Percentiles rank a stretch among this genome's conserved stretches.
Evolutionary conservation across 805 yeast genomes (phyloP).

Genomic region (Yarrowia hollandica): DNA sequence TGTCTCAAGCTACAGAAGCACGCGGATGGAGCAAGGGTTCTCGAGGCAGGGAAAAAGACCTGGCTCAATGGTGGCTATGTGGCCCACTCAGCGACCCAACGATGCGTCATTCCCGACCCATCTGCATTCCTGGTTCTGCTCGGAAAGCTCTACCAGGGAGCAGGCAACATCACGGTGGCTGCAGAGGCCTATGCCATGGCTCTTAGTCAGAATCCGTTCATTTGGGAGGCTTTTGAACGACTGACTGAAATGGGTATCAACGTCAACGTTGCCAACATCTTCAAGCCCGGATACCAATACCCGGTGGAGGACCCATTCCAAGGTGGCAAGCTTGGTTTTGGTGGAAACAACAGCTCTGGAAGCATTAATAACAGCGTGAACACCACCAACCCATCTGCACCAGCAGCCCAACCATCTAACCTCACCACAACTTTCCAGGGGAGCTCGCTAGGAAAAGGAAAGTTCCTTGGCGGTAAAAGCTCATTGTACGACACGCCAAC

Average conservation of each 20-base stretch:
- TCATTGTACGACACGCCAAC: conserved; percentile 14
- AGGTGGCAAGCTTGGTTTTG: neutral
- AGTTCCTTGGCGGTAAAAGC: conserved; percentile 22
- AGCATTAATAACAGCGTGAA: neutral
- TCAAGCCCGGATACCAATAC: conserved; percentile 30
- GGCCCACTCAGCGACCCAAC: conserved; percentile 30
- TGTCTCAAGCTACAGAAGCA: conserved; percentile 56
- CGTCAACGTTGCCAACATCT: conserved; percentile 53
- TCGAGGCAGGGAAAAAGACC: conserved; percentile 29
- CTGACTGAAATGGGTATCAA: conserved; percentile 71
- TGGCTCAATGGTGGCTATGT: conserved; percentile 7
- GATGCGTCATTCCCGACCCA: conserved; percentile 56
- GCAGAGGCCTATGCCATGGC: conserved; percentile 68
- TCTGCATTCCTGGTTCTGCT: conserved; percentile 66
- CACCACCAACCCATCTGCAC: neutral
- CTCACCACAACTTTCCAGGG: neutral
- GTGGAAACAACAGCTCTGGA: neutral
- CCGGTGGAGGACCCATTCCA: conserved; percentile 25
- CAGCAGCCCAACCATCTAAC: neutral
- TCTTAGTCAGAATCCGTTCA: conserved; percentile 69
- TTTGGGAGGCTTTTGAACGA: conserved; percentile 84
- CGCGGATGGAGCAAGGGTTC: conserved; percentile 55
- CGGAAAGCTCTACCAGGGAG: conserved; percentile 63
- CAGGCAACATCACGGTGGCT: conserved; percentile 65
- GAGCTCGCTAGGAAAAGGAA: conserved; percentile 13